Base-by-base conservation (phyloP, 371 early-diverging fungal genomes). In the Gilbertella persicaria region DNA sequence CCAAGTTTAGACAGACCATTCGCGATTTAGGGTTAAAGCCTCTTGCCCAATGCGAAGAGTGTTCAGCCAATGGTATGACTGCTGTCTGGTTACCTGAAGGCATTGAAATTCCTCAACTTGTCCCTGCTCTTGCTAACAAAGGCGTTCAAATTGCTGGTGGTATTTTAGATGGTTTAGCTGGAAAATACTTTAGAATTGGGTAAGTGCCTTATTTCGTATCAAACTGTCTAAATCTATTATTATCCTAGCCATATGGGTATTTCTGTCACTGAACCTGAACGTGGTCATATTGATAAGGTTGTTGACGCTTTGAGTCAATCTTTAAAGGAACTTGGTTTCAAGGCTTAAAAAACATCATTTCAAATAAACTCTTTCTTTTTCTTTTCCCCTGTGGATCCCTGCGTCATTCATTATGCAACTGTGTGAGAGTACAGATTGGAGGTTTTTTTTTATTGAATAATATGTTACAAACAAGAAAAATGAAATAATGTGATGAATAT, bases 111-210 rank as follows among this genome's bases (percentile, higher is more conserved):
- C 77, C 87, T 30, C 91, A 90, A 53, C 67, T 96, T 29, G 83
- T 98, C 54, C 82, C 86, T 54, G 82, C 75, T 64, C 71, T 96
- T 44, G 83, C 85, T 41, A 79, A 74, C 10, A 79, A 84, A 60
- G 95, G 96, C 37, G 85, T 98, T 30, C 88, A 94, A 35, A 84
- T 95, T 48, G 96, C 98, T 39, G 98, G 96, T 60, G 98, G 98
- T 61, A 84, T 98, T 38, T 90, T 92, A 58, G 80, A 82, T n/a
- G 85, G 84, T 26, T 85, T 91, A 45, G 92, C 92, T 19, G 73
- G 87, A 47, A 86, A 91, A 69, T 98, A 98, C 79, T 96, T 98
- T 86, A 89, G 98, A 55, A 80, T 97, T 53, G 98, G 83, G 76
- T 78, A 72, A 67, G 71, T n/a, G n/a, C n/a, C n/a, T n/a, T n/a